Percentiles rank a stretch among this genome's conserved stretches.
These are phyloP conservation scores for Selaginella moellendorffii DNA, from an alignment of 75 land plant genomes.

Conservation along the genomic window DNA sequence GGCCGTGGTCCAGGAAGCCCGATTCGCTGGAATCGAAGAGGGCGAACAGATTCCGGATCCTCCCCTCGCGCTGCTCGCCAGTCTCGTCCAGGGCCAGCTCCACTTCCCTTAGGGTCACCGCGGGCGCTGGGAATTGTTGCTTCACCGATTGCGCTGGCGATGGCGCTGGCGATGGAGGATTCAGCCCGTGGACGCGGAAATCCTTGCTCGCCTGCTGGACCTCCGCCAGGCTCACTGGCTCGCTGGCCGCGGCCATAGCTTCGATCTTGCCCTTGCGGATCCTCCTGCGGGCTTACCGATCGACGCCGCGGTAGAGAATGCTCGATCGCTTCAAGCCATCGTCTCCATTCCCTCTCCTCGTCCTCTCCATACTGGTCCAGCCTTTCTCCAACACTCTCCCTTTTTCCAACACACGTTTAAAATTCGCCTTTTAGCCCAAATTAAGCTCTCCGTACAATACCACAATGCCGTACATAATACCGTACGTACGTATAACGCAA, in stretches of 20 bases:
- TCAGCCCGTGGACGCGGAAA: not conserved
- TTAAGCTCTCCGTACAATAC: too few relatives aligned
- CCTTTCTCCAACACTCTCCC: too few relatives aligned
- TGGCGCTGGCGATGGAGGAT: not conserved
- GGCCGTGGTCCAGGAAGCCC: slow-evolving; percentile 46
- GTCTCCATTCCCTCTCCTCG: too few relatives aligned
- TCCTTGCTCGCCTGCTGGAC: not conserved
- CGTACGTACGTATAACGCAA: too few relatives aligned
- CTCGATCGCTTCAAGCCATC: too few relatives aligned
- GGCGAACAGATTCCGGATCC: slow-evolving; percentile 56
- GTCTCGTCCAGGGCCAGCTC: slow-evolving; percentile 43
- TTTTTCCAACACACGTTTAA: too few relatives aligned
- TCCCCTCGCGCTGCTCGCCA: slow-evolving; percentile 50
- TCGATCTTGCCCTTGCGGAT: too few relatives aligned
- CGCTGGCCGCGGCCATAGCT: not conserved
- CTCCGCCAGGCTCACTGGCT: not conserved
- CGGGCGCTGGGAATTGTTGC: not conserved
- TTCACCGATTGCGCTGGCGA: not conserved
- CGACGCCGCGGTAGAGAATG: too few relatives aligned
- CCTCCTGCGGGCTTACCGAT: too few relatives aligned
- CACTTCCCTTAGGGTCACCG: slow-evolving; percentile 6
- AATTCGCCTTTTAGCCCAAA: too few relatives aligned
- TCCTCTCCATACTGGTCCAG: too few relatives aligned
- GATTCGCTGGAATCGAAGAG: slow-evolving; percentile 36
- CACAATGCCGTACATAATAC: too few relatives aligned